These are phyloP conservation scores for Alternaria panax DNA, from an alignment of 2,329 filamentous ascomycete species.

Conservation along the genomic window DNA sequence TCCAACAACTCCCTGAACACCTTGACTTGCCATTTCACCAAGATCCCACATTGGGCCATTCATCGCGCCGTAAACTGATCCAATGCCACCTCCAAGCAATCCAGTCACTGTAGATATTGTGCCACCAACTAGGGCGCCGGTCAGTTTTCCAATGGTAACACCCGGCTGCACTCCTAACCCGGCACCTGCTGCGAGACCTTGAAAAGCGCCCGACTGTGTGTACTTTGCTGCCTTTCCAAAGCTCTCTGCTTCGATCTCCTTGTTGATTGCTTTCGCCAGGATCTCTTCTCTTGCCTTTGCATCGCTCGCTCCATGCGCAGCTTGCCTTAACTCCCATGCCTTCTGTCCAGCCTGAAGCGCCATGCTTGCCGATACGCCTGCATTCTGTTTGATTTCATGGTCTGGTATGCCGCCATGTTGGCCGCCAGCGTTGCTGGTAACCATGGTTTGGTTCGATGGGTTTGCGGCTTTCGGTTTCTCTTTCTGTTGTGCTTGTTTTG, in stretches of 20 bases:
- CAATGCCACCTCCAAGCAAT: conserved; percentile 45
- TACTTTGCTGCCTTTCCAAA: conserved; percentile 54
- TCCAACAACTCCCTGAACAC: conserved; percentile 43
- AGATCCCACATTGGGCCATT: conserved; percentile 47
- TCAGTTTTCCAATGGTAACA: conserved; percentile 46
- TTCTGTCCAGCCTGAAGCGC: conserved; percentile 49
- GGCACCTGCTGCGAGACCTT: conserved; percentile 50
- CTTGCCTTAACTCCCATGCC: conserved; percentile 50
- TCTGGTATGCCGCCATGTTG: conserved; percentile 37
- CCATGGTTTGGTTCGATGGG: conserved; percentile 14
- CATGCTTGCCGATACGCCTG: conserved; percentile 48
- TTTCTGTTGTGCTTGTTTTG: conserved; percentile 17
- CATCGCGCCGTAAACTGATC: conserved; percentile 48
- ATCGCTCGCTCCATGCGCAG: conserved; percentile 50
- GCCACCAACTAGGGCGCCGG: conserved; percentile 47
- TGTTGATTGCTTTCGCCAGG: conserved; percentile 51
- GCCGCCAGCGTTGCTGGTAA: conserved; percentile 12
- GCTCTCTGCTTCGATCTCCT: conserved; percentile 52
- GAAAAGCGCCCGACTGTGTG: conserved; percentile 49
- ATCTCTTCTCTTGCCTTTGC: conserved; percentile 50
- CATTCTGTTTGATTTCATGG: conserved; percentile 50
- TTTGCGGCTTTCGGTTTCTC: conserved; percentile 14
- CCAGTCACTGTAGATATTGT: conserved; percentile 44
- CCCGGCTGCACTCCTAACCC: conserved; percentile 49
- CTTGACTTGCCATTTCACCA: conserved; percentile 47